Base-by-base conservation (phyloP, 192 early-diverging fungal genomes). In the Mortierella antarctica region DNA sequence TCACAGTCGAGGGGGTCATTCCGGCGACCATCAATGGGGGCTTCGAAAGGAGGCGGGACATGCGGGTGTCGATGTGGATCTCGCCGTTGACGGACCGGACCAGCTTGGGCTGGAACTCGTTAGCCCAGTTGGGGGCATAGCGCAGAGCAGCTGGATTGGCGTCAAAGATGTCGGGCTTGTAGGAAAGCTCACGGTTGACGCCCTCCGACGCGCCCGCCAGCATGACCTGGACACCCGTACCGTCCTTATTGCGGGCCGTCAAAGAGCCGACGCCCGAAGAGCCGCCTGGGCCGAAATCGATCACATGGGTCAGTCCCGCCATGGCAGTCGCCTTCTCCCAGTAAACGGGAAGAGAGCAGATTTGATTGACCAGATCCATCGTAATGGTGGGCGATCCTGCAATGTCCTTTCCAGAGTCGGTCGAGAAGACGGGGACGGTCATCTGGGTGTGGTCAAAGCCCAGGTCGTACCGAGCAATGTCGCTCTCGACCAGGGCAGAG, bases 1-100 rank as follows among this genome's bases (percentile, higher is more conserved):
- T 92, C 70, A 88, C 91, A 7, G 97, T 97, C 6, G 92, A 93
- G 6, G 95, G 96, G 2, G 94, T 95, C 96, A 97, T 97, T 45
- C 97, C 97, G 21, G 94, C 94, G 56, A 97, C 95, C 97, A 97
- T 97, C 45, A 98, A 73, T 50, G 97, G 94, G 8, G 97, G 93
- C 84, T 93, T 92, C 55, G 93, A 92, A 53, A 96, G 71, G n/a
- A 96, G 85, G 44, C 94, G 91, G 42, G 90, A 90, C 91, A 98
- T 95, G 8, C 86, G 85, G 17, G 95, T 95, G 82, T 96, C 96
- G 18, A 98, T 83, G 67, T 96, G 96, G 31, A 97, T 70, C 50
- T 88, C 75, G 64, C 89, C 91, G 55, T 91, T 89, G 7, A 90
- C 82, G 47, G 92, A 89, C 49, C 91, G 87, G 56, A 96, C 90